Evolutionary conservation across 345 rosid species (phyloP), one percentile per base, ranked within the genome.

Genomic region (Heritiera littoralis): DNA sequence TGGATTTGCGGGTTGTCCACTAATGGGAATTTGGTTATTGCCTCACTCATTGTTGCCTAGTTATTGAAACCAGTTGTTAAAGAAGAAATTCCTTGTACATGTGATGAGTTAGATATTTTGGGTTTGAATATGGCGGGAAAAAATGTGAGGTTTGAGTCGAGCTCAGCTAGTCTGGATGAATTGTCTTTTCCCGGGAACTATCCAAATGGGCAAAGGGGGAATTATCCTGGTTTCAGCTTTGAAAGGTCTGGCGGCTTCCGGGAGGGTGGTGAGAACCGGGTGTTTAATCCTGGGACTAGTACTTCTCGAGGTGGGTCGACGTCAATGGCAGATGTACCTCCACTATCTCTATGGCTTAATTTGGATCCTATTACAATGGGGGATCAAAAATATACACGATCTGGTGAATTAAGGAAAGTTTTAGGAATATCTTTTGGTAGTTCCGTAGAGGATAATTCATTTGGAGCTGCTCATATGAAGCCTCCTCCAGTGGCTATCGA

Each of bases 191-290:
- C 84, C 4, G 87, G 87, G 73, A 83, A 35, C 84, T 82, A 81
- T 78, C 40, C 80, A 20, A 88, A 88, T 84, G 91, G 88, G 70
- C 87, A 81, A 79, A 84, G 86, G 76, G 85, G 86, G 30, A 85
- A 56, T 78, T 84, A 83, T 72, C 70, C 82, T 51, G 59, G 58
- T 72, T 77, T 82, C 51, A 82, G 75, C 77, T 67, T 89, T 79
- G 90, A 84, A 77, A 85, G 91, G 81, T 84, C 92, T 61, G 87
- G 90, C 79, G 86, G 90, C 84, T 86, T 87, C 70, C 81, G 86
- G 52, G 92, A 87, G 75, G 79, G 86, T 17, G 55, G 80, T 38
- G 88, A 88, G 74, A 80, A 74, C 75, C 76, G 90, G 78, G 59
- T 76, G n/a, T 83, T 85, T 67, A 78, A 77, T 66, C 79, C 89